Conservation (phyloP, 2,329 filamentous ascomycete species). For the Phialophora chinensis region DNA sequence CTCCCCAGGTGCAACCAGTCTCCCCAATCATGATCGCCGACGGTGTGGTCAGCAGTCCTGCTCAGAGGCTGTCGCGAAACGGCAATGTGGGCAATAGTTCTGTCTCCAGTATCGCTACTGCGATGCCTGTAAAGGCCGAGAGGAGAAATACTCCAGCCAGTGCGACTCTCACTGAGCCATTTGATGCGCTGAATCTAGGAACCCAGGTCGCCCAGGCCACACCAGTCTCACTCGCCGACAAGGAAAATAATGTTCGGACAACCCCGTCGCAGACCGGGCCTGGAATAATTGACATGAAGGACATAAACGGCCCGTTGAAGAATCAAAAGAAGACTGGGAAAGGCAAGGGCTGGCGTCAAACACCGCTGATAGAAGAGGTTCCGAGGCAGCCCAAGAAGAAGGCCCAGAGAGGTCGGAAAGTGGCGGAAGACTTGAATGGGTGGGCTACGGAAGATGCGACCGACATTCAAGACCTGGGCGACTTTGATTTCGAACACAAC, state of each 20-base stretch:
- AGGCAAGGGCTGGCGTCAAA: conserved; percentile 71
- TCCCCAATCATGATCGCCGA: conserved; percentile 44
- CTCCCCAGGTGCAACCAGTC: conserved; percentile 33
- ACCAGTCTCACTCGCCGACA: conserved; percentile 3
- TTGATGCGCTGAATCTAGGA: conserved; percentile 48
- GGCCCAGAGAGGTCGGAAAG: conserved; percentile 52
- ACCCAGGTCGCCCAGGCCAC: conserved; percentile 39
- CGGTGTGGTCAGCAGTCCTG: conserved; percentile 38
- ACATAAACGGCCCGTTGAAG: conserved; percentile 44
- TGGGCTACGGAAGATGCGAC: conserved; percentile 97
- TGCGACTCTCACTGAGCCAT: conserved; percentile 53
- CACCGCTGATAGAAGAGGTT: conserved; percentile 69
- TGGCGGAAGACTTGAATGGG: conserved; percentile 70
- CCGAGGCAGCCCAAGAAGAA: conserved; percentile 54
- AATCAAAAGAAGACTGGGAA: conserved; percentile 46
- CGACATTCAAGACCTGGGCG: conserved; percentile 88
- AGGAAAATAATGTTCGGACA: conserved; percentile 44
- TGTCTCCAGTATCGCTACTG: conserved; percentile 38
- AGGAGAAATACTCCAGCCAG: conserved; percentile 44
- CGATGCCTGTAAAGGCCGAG: conserved; percentile 30
- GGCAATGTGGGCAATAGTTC: conserved; percentile 35
- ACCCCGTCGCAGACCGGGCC: conserved; percentile 49
- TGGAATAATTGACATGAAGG: conserved; percentile 43
- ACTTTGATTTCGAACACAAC: conserved; percentile 91
- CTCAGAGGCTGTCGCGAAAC: conserved; percentile 23